phyloP scores from a whole-genome alignment of 192 early-diverging fungal species.

The Coemansia sp. region DNA sequence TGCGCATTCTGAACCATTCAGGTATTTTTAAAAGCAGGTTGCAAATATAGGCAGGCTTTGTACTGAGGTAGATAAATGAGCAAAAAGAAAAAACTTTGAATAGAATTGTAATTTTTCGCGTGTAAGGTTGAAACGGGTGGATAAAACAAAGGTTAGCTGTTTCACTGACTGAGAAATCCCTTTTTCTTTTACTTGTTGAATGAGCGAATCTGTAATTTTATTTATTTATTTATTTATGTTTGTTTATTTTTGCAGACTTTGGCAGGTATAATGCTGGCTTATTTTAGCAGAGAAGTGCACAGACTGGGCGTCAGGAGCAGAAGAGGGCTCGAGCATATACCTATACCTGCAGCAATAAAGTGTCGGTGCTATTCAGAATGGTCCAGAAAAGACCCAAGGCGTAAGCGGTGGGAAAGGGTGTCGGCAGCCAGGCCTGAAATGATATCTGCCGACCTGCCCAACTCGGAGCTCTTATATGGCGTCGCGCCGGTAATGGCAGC shows the following conservation, averaged over 20 bases:
- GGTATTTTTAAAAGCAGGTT: background rate
- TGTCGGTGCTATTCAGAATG: background rate
- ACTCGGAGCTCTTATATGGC: constrained; percentile 39
- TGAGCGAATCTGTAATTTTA: background rate
- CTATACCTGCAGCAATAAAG: background rate
- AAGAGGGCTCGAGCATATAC: background rate
- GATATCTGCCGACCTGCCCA: constrained; percentile 1
- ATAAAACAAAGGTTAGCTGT: too few species aligned
- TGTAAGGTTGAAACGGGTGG: too few species aligned
- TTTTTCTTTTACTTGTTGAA: background rate
- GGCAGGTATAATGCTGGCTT: background rate
- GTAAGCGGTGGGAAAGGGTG: background rate
- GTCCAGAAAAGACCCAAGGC: background rate
- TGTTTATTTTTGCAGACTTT: background rate
- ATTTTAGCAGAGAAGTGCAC: background rate
- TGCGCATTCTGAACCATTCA: constrained; percentile 10
- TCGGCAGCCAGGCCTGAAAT: background rate
- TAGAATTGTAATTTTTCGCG: too few species aligned
- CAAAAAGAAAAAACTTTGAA: background rate
- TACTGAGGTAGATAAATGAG: background rate
- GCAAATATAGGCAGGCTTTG: background rate
- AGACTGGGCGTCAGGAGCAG: background rate
- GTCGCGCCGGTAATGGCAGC: constrained; percentile 24
- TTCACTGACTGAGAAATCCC: too few species aligned
- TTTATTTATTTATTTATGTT: background rate